A percentile compares a stretch with the other conserved stretches of the same genome.
These are phyloP conservation scores for Hirsutella minnesotensis DNA, from an alignment of 2,329 filamentous ascomycete species.

Conservation along the genomic window DNA sequence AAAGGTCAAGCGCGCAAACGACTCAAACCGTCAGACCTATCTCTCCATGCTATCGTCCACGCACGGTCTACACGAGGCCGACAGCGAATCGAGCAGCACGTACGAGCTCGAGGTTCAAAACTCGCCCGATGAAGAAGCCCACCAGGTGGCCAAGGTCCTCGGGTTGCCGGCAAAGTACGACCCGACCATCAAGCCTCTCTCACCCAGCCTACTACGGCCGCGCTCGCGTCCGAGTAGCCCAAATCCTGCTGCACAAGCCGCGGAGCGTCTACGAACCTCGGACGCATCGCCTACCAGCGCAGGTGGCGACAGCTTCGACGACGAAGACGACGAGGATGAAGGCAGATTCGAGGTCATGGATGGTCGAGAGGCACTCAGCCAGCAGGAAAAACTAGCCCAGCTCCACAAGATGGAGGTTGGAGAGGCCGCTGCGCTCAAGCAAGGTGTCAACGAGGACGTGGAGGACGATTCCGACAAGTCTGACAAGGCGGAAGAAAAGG, in stretches of 20 bases:
- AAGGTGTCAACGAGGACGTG: conserved; percentile 24
- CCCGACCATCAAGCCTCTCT: conserved; percentile 48
- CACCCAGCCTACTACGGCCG: conserved; percentile 13
- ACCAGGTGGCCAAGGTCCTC: conserved; percentile 50
- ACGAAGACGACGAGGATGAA: conserved; percentile 26
- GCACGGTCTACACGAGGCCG: conserved; percentile 44
- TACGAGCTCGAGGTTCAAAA: conserved; percentile 44
- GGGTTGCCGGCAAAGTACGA: conserved; percentile 52
- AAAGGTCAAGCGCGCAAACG: conserved; percentile 71
- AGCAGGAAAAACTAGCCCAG: conserved; percentile 36
- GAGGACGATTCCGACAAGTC: conserved; percentile 22
- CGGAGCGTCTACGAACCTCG: conserved; percentile 10
- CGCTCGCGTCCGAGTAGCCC: conserved; percentile 10
- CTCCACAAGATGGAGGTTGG: conserved; percentile 49
- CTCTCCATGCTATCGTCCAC: conserved; percentile 61
- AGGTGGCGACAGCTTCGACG: conserved; percentile 26
- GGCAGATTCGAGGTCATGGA: conserved; percentile 33
- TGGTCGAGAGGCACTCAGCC: conserved; percentile 29
- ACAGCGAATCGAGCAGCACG: conserved; percentile 38
- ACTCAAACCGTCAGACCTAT: conserved; percentile 66
- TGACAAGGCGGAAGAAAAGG: background rate
- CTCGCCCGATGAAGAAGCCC: conserved; percentile 50
- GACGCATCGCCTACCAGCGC: conserved; percentile 20
- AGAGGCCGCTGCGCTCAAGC: conserved; percentile 40
- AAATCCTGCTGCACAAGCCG: conserved; percentile 6